Percentiles rank a stretch among this genome's conserved stretches.
Evolutionary conservation across 495 filamentous ascomycete species (phyloP).

Genomic region (Talaromyces adpressus): DNA sequence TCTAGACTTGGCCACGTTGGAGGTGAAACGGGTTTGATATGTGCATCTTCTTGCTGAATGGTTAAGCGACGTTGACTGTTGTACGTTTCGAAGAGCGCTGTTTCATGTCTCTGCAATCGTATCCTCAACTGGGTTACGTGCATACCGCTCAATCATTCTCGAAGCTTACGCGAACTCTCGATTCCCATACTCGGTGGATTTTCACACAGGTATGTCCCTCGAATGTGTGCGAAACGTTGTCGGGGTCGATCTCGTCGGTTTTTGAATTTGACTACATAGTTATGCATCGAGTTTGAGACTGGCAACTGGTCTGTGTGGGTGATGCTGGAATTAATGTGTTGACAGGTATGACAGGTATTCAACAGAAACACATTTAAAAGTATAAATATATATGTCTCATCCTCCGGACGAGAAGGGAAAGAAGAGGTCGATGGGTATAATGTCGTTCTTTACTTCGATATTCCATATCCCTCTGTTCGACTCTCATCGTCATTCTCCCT

Average conservation of each 20-base stretch:
- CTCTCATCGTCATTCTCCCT: background rate
- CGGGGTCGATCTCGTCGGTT: background rate
- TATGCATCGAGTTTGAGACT: background rate
- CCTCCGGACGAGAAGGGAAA: background rate
- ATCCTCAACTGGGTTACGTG: background rate
- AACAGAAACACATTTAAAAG: background rate
- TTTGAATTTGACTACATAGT: background rate
- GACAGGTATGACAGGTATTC: background rate
- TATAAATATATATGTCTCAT: background rate
- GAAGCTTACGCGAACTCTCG: background rate
- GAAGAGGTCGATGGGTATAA: background rate
- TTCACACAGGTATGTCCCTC: background rate
- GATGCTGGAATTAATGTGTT: background rate
- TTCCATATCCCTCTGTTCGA: background rate
- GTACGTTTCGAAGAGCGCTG: too few relatives aligned
- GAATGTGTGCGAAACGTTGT: background rate
- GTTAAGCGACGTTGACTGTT: background rate
- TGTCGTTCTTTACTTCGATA: background rate
- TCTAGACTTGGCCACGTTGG: background rate
- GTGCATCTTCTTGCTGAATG: background rate
- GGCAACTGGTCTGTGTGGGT: too few relatives aligned
- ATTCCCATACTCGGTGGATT: background rate
- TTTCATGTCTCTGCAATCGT: background rate
- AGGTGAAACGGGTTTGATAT: background rate
- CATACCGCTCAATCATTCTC: background rate